Conservation (phyloP, 2,329 filamentous ascomycete species). For the Xylaria digitata region DNA sequence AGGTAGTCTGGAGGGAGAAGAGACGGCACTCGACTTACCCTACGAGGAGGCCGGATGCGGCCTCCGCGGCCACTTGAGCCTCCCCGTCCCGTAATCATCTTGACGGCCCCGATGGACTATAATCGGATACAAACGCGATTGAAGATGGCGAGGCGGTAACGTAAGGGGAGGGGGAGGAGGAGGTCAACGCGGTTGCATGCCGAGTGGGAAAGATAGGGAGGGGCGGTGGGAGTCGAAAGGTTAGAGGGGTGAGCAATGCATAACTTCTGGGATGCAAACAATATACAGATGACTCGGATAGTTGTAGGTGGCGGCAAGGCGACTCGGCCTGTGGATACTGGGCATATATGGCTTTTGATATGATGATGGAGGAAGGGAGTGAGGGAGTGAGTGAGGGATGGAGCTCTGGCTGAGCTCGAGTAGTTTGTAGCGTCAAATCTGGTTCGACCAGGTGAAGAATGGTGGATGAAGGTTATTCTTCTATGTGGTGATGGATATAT, state of each 20-base stretch:
- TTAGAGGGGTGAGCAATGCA: not conserved
- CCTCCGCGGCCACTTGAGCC: constrained; percentile 45
- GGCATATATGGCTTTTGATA: not conserved
- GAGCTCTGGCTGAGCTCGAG: not conserved
- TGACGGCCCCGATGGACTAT: not conserved
- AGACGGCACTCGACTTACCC: constrained; percentile 43
- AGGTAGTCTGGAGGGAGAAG: not conserved
- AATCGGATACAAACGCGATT: not conserved
- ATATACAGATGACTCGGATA: not conserved
- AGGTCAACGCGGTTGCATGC: constrained; percentile 8
- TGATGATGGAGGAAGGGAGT: no score
- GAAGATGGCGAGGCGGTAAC: not conserved
- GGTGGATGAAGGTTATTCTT: not conserved
- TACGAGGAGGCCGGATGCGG: constrained; percentile 50
- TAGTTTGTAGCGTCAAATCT: not conserved
- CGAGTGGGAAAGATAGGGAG: constrained; percentile 10
- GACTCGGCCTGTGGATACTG: not conserved
- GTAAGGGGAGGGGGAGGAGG: not conserved
- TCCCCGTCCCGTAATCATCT: constrained; percentile 52
- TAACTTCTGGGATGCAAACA: not conserved
- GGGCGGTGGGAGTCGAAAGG: not conserved
- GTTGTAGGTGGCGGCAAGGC: not conserved
- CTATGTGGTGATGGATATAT: not conserved
- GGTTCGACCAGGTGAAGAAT: not conserved
- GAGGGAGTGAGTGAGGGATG: no score